phyloP scores from a whole-genome alignment of 2,329 filamentous ascomycete species.

The Colletotrichum liaoningense region DNA sequence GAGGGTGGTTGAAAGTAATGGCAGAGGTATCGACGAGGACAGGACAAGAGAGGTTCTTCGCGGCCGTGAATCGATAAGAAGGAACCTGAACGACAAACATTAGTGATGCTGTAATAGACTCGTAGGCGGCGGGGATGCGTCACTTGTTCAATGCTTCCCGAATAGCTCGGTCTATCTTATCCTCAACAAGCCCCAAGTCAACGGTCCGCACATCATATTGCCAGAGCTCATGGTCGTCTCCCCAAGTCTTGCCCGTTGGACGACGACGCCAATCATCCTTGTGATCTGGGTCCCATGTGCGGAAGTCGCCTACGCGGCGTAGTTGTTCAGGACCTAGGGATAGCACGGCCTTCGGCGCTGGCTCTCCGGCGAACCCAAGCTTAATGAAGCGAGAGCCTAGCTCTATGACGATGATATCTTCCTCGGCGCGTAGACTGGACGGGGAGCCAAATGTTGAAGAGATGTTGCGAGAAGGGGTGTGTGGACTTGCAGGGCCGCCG shows the following conservation, averaged over 20 bases:
- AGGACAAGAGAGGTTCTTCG: slow-evolving; percentile 80
- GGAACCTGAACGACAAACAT: slow-evolving; percentile 55
- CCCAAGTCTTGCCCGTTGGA: slow-evolving; percentile 66
- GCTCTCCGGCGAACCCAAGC: slow-evolving; percentile 88
- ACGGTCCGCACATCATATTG: slow-evolving; percentile 76
- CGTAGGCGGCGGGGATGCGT: slow-evolving; percentile 50
- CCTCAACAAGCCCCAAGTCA: slow-evolving; percentile 83
- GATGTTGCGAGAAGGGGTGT: slow-evolving; percentile 69
- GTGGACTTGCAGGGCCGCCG: slow-evolving; percentile 59
- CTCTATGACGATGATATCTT: slow-evolving; percentile 87
- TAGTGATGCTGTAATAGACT: slow-evolving; percentile 18
- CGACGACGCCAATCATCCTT: slow-evolving; percentile 59
- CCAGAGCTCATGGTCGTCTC: slow-evolving; percentile 80
- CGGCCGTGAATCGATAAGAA: slow-evolving; percentile 80
- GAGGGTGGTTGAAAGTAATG: slow-evolving; percentile 79
- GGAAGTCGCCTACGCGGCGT: slow-evolving; percentile 83
- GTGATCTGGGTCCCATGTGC: slow-evolving; percentile 72
- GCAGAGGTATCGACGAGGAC: slow-evolving; percentile 81
- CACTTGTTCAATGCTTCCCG: slow-evolving; percentile 86
- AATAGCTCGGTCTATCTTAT: slow-evolving; percentile 86
- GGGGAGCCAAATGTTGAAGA: slow-evolving; percentile 69
- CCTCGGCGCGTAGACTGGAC: slow-evolving; percentile 76
- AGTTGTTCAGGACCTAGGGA: slow-evolving; percentile 81
- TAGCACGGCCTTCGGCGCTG: slow-evolving; percentile 76
- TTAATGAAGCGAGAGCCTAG: slow-evolving; percentile 82